Conservation (phyloP, 495 filamentous ascomycete genomes). For the Penicillium diatomitis region DNA sequence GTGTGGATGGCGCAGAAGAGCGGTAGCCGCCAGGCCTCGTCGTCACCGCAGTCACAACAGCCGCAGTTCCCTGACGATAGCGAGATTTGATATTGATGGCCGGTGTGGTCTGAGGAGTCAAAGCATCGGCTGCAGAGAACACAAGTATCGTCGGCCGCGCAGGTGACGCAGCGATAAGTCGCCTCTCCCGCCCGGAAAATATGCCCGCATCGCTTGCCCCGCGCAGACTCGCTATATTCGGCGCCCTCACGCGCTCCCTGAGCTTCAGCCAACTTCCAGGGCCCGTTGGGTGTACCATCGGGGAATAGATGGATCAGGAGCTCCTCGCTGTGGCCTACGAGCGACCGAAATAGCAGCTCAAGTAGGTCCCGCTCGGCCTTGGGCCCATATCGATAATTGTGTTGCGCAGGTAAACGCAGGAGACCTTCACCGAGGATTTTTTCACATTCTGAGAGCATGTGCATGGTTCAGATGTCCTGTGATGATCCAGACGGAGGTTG, state of each 20-base stretch:
- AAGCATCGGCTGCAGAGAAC: slow-evolving; percentile 87
- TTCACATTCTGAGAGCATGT: slow-evolving; percentile 63
- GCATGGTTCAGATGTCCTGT: slow-evolving; percentile 15
- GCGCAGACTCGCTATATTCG: slow-evolving; percentile 86
- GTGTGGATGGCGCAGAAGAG: slow-evolving; percentile 93
- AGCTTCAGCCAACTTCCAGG: slow-evolving; percentile 70
- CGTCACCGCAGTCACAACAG: slow-evolving; percentile 94
- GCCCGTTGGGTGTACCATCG: slow-evolving; percentile 50
- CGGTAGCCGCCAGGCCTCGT: slow-evolving; percentile 82
- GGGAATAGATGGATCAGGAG: slow-evolving; percentile 75
- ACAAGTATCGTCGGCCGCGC: slow-evolving; percentile 77
- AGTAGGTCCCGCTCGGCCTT: slow-evolving; percentile 60
- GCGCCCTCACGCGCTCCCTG: slow-evolving; percentile 90
- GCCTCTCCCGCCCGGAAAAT: slow-evolving; percentile 91
- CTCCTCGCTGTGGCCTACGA: slow-evolving; percentile 62
- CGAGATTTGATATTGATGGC: slow-evolving; percentile 77
- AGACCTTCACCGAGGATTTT: slow-evolving; percentile 67
- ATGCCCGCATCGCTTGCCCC: slow-evolving; percentile 93
- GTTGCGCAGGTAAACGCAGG: slow-evolving; percentile 56
- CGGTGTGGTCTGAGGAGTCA: slow-evolving; percentile 90
- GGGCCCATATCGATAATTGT: slow-evolving; percentile 64
- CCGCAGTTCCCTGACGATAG: slow-evolving; percentile 85
- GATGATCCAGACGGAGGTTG: slow-evolving; percentile 3
- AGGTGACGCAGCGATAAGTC: slow-evolving; percentile 88
- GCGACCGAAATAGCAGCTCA: slow-evolving; percentile 72